Evolutionary conservation across 1,284 basidiomycete species (phyloP).

Genomic region (Rhodotorula sp.): DNA sequence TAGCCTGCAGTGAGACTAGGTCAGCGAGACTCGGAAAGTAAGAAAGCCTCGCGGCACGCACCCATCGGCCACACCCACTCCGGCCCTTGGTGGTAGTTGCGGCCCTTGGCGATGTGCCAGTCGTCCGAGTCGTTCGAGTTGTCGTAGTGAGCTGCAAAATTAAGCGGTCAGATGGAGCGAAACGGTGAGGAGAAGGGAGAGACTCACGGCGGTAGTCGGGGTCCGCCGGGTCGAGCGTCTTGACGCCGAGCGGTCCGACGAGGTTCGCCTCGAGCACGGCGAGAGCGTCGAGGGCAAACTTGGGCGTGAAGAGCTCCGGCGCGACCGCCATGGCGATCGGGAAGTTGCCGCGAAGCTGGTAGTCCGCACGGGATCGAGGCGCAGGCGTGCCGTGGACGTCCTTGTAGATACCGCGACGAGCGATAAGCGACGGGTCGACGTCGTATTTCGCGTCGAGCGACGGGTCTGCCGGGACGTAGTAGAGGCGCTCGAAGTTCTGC

Average conservation of each 20-base stretch:
- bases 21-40: constrained; percentile 73
- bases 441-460: constrained; percentile 69
- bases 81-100: constrained; percentile 64
- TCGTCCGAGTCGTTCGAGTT: constrained; percentile 87
- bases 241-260: constrained; percentile 85
- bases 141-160: constrained; percentile 66
- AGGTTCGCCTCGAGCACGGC: constrained; percentile 71
- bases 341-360: constrained; percentile 60
- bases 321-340: constrained; percentile 92
- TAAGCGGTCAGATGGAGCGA: not conserved
- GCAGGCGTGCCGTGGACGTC: constrained; percentile 87
- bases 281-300: constrained; percentile 74
- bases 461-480: constrained; percentile 78
- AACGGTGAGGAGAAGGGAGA: not conserved
- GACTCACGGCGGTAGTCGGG: constrained; percentile 62
- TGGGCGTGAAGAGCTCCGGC: constrained; percentile 84
- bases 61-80: constrained; percentile 50
- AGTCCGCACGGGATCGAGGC: constrained; percentile 91
- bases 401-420: constrained; percentile 96
- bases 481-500: constrained; percentile 80
- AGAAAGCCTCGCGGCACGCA: constrained; percentile 2
- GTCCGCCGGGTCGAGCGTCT: constrained; percentile 81
- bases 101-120: constrained; percentile 75
- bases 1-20: constrained; percentile 78
- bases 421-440: constrained; percentile 69